These are phyloP conservation scores for Termitomyces sp. DNA, from an alignment of 768 basidiomycete genomes.

Conservation along the genomic window DNA sequence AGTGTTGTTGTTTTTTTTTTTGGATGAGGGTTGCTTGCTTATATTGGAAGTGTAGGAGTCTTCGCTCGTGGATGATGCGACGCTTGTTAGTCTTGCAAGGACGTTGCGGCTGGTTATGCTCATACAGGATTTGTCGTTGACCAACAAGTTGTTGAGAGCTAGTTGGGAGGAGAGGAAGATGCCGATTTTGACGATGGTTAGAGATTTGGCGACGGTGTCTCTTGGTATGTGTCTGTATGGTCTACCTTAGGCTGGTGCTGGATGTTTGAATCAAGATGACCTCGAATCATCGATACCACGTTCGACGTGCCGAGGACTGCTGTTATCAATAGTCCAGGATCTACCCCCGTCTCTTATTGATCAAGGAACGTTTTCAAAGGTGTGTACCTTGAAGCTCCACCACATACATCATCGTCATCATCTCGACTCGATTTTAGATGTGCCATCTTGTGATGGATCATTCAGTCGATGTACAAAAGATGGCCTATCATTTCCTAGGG, in stretches of 20 bases:
- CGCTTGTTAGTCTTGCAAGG: conserved; percentile 61
- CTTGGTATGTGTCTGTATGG: conserved; percentile 42
- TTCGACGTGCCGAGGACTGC: conserved; percentile 61
- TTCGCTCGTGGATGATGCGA: conserved; percentile 52
- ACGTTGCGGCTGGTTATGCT: conserved; percentile 64
- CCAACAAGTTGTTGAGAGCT: conserved; percentile 72
- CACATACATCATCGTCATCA: background rate
- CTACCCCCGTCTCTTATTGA: conserved; percentile 61
- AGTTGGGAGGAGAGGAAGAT: conserved; percentile 61
- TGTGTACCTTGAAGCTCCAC: too few relatives aligned
- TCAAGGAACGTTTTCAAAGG: conserved; percentile 61
- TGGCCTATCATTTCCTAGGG: conserved; percentile 70
- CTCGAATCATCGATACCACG: conserved; percentile 48
- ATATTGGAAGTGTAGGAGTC: conserved; percentile 41
- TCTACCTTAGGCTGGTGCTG: too few relatives aligned
- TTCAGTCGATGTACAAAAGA: conserved; percentile 63
- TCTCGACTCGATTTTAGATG: conserved; percentile 45
- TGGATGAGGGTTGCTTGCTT: background rate
- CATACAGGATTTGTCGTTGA: conserved; percentile 64
- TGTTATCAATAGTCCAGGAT: conserved; percentile 65
- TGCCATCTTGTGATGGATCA: conserved; percentile 73
- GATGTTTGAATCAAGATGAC: conserved; percentile 18
- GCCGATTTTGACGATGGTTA: conserved; percentile 52
- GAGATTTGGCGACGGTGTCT: conserved; percentile 52
- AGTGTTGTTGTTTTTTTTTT: background rate